Percentiles rank a stretch among this genome's conserved stretches.
These are phyloP conservation scores for Gracilaria caudata DNA, from an alignment of 23 red algal species.

Conservation along the genomic window DNA sequence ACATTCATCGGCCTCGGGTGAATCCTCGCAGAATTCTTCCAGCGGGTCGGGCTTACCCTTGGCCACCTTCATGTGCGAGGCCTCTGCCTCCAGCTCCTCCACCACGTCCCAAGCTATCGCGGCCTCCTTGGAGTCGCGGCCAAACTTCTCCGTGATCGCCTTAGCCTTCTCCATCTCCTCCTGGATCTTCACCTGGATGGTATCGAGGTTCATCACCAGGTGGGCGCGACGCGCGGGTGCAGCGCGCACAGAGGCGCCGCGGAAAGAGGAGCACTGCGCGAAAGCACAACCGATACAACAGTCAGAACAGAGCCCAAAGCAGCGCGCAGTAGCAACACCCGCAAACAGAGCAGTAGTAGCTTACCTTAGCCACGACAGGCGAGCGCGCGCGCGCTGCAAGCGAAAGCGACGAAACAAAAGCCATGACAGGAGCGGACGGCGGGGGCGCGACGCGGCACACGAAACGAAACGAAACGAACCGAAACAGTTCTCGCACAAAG, in stretches of 20 bases:
- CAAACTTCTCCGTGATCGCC: slow-evolving; percentile 79
- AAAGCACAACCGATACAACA: too few species aligned
- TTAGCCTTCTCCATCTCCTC: slow-evolving; percentile 90
- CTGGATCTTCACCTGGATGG: slow-evolving; percentile 76
- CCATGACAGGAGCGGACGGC: slow-evolving; percentile 8
- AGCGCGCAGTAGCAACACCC: neutral
- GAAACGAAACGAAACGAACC: neutral
- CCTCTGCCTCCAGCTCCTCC: slow-evolving; percentile 98
- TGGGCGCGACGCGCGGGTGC: slow-evolving; percentile 23
- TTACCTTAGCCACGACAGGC: neutral
- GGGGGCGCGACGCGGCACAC: neutral
- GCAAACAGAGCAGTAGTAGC: neutral
- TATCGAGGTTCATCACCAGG: slow-evolving; percentile 66
- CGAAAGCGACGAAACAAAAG: slow-evolving; percentile 48
- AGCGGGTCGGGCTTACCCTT: slow-evolving; percentile 83
- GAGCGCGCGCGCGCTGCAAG: slow-evolving; percentile 32
- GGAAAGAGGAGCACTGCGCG: slow-evolving; percentile 40
- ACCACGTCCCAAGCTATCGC: slow-evolving; percentile 95
- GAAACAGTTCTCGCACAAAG: too few species aligned
- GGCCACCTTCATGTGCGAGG: slow-evolving; percentile 83
- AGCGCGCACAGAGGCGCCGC: slow-evolving; percentile 22
- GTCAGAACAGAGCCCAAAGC: neutral
- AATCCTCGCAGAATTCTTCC: slow-evolving; percentile 95
- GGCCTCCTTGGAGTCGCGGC: slow-evolving; percentile 89
- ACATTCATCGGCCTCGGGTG: slow-evolving; percentile 98